Base-by-base conservation (phyloP, 768 basidiomycete genomes). In the Termitomyces sp. region DNA sequence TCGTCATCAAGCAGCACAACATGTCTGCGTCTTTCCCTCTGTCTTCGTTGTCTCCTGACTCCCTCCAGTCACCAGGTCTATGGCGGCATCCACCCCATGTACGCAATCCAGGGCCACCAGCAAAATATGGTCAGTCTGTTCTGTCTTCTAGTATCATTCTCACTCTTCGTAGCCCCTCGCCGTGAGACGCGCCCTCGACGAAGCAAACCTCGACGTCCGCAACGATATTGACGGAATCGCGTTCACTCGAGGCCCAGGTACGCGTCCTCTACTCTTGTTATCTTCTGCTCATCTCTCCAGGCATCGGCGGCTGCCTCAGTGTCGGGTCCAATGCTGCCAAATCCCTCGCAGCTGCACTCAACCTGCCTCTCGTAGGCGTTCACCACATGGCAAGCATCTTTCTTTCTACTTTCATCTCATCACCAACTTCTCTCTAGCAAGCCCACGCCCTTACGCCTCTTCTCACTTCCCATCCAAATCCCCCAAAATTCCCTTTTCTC, bases 391-490 rank as follows among this genome's bases (percentile, higher is more conserved):
- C 93, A 35, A 44, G 75, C 64, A 39, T 11, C n/a, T 7, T 7
- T 38, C 7, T 15, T 3, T n/a, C 5, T n/a, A 20, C 32, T 47
- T n/a, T 51, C 38, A 39, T 53, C 33, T 10, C 15, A 6, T 10
- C 32, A 38, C 9, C 43, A 3, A 46, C 20, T 36, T 36, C 32
- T 36, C 16, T 50, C 39, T 61, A 94, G 93, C 94, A 95, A 91
- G 95, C 90, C 0, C 96, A 97, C 64, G 91, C 95, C 0, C 74
- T 95, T 0, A 95, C 91, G 0, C 78, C 88, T 0, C 69, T 91
- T 23, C 77, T 96, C 13, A 91, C 94, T 0, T 71, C 78, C 7
- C 71, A 68, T 52, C 55, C 70, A 10, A 62, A 77, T 22, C 50
- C 75, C 64, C 70, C 93, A 67, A 50, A 62, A 22, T 98, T 89